A percentile compares a stretch with the other conserved stretches of the same genome.
These are phyloP conservation scores for Citrus sp. DNA, from an alignment of 345 rosid species.

Conservation along the genomic window DNA sequence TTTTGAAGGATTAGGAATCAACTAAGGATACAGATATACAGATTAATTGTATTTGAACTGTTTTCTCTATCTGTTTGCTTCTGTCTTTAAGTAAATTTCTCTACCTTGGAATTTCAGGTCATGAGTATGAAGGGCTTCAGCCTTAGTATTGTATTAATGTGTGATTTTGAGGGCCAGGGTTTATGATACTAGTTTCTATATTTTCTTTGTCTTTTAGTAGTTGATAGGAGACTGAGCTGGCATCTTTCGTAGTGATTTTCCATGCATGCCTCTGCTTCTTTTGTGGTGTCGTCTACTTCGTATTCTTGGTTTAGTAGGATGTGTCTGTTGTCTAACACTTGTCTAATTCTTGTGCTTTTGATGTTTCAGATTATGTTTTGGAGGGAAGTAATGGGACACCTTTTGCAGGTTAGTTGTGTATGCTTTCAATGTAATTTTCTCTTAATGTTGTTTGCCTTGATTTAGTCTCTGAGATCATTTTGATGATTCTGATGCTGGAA, in stretches of 20 bases:
- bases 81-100: background rate
- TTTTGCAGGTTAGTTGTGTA: slow-evolving; percentile 68
- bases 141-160: background rate
- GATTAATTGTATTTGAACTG: background rate
- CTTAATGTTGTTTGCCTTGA: slow-evolving; percentile 4
- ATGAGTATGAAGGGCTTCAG: background rate
- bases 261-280: background rate
- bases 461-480: slow-evolving; percentile 5
- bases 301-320: slow-evolving; percentile 4
- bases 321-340: background rate
- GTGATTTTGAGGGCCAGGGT: background rate
- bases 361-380: slow-evolving; percentile 76
- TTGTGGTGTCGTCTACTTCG: background rate
- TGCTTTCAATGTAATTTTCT: slow-evolving; percentile 8
- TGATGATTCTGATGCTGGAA: background rate
- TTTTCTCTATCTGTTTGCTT: background rate
- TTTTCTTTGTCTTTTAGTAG: background rate
- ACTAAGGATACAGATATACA: background rate
- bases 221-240: background rate
- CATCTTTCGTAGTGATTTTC: background rate
- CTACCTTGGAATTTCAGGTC: background rate
- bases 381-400: slow-evolving; percentile 98
- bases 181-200: background rate
- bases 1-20: slow-evolving; percentile 2
- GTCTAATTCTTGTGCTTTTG: slow-evolving; percentile 14